Base-by-base conservation (phyloP, 1,284 basidiomycete species). In the Lentinus polychrous region DNA sequence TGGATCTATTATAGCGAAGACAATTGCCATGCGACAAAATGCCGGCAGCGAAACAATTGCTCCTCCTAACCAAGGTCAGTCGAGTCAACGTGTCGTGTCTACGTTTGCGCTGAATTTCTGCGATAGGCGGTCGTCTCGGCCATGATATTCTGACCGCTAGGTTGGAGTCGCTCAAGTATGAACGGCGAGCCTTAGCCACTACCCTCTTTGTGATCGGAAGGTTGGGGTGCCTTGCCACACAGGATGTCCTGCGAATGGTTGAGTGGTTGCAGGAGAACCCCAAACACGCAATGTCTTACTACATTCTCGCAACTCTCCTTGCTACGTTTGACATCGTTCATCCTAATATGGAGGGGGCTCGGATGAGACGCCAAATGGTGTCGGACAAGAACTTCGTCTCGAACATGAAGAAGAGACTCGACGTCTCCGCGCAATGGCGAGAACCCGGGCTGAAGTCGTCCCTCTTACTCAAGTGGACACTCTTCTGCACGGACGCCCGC, bases 401-500 rank as follows among this genome's bases (percentile, higher is more conserved):
- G 0, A 78, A 72, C 49, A 79, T 87, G 79, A 76, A 71, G 32
- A 73, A 67, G 44, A 79, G 79, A 54, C 66, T 86, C 7, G 69
- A 70, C n/a, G 61, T 74, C 4, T 53, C 72, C 7, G 63, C 71
- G 2, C 64, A 70, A 23, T 93, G 91, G 86, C 81, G 79, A 49
- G 83, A 90, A 8, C 74, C 79, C 0, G 83, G 84, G 2, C 69
- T 94, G 23, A 89, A 87, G 59, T 86, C 91, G 1, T 75, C 81
- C 0, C 63, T 94, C 2, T 69, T 86, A 8, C 75, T 98, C 27
- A 88, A 92, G 57, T 96, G 92, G 91, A 86, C 90, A 0, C 71
- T 94, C 48, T 92, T 88, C 65, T 74, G 91, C 56, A 83, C 86
- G 1, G 83, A 90, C 48, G 78, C 81, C 3, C 73, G 90, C 20